Conservation (phyloP, 208 protist genomes). For the Angomonas desouzai region DNA sequence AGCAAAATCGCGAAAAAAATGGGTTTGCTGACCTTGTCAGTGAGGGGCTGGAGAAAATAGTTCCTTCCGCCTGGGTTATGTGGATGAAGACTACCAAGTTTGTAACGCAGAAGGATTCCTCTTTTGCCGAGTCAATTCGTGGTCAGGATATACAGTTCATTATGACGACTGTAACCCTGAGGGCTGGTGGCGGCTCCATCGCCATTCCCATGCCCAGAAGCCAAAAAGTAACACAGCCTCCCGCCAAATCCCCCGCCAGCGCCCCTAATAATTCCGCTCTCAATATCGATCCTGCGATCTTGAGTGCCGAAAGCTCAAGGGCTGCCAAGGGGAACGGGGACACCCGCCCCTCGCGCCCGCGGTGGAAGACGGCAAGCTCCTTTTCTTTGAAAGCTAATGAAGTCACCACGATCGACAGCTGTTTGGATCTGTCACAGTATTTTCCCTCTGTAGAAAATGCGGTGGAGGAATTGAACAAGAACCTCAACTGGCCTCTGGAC, state of each 20-base stretch:
- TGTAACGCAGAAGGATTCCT: conserved; percentile 21
- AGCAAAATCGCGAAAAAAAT: conserved; percentile 27
- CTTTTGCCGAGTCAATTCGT: conserved; percentile 30
- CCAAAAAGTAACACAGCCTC: conserved; percentile 43
- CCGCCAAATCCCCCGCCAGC: conserved; percentile 43
- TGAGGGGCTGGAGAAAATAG: conserved; percentile 42
- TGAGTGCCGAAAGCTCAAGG: conserved; percentile 65
- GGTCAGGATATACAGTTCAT: conserved; percentile 23
- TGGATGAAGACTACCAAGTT: conserved; percentile 76
- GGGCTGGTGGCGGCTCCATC: conserved; percentile 24
- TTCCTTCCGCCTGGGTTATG: conserved; percentile 43
- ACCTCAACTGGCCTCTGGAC: conserved; percentile 73
- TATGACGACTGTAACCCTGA: background rate
- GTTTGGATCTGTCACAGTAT: conserved; percentile 58
- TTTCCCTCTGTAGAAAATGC: conserved; percentile 55
- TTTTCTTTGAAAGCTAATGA: conserved; percentile 73
- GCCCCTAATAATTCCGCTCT: conserved; percentile 3
- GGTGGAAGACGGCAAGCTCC: conserved; percentile 49
- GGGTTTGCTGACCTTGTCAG: conserved; percentile 73
- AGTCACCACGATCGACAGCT: conserved; percentile 40
- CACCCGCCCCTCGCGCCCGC: conserved; percentile 19
- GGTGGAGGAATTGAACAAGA: conserved; percentile 66
- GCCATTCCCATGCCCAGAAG: conserved; percentile 83
- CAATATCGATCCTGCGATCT: conserved; percentile 58
- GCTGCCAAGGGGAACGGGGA: conserved; percentile 16